These are phyloP conservation scores for Cicer judaicum DNA, from an alignment of 306 rosid species.

Conservation along the genomic window DNA sequence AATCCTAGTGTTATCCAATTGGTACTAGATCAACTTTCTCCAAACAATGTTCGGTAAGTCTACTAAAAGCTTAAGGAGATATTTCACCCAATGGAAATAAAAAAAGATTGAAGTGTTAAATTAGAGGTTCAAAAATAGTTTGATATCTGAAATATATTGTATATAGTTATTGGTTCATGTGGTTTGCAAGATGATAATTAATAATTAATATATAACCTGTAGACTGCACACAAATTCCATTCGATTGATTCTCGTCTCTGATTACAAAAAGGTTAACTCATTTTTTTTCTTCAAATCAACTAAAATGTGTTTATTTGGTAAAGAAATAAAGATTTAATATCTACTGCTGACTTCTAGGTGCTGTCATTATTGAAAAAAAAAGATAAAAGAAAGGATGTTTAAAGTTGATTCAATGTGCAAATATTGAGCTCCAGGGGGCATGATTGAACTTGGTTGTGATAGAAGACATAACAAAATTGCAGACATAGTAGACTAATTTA, in stretches of 20 bases:
- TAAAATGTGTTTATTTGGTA: constrained; percentile 3
- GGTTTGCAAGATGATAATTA: constrained; percentile 25
- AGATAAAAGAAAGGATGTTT: not conserved
- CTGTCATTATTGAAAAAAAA: constrained; percentile 12
- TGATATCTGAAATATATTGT: not conserved
- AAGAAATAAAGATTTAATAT: not conserved
- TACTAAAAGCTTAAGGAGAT: constrained; percentile 23
- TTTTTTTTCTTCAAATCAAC: constrained; percentile 12
- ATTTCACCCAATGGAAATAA: constrained; percentile 5
- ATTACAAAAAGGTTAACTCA: not conserved
- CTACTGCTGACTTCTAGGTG: not conserved
- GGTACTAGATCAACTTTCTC: constrained; percentile 80
- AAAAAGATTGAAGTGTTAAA: not conserved
- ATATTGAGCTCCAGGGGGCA: constrained; percentile 1
- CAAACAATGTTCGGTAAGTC: constrained; percentile 76
- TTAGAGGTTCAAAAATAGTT: constrained; percentile 36
- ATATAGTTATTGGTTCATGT: constrained; percentile 14
- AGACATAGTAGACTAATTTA: not conserved
- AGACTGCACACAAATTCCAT: constrained; percentile 17
- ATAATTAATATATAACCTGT: not conserved
- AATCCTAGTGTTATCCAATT: constrained; percentile 61
- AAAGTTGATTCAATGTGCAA: constrained; percentile 23
- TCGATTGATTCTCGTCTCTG: not conserved
- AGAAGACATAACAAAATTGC: not conserved
- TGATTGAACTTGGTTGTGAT: constrained; percentile 23